These are phyloP conservation scores for Pilatotrama ljubarskyi DNA, from an alignment of 768 basidiomycete genomes.

Conservation along the genomic window DNA sequence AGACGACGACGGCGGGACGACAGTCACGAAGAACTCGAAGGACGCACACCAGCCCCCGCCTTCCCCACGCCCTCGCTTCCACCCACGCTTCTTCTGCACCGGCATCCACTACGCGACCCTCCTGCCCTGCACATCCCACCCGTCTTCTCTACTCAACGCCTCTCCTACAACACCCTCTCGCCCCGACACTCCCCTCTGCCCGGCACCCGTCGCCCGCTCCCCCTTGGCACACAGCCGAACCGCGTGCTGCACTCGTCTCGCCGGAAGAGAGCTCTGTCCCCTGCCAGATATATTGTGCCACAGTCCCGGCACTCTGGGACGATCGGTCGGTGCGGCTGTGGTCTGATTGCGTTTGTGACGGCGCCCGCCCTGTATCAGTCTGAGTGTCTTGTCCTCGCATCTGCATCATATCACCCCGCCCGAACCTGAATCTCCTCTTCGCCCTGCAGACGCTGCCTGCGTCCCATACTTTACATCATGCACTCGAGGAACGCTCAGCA, in stretches of 20 bases:
- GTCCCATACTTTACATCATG: too few relatives aligned
- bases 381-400: too few relatives aligned
- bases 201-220: not conserved
- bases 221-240: not conserved
- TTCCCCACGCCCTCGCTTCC: slow-evolving; percentile 16
- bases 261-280: not conserved
- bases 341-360: slow-evolving; percentile 20
- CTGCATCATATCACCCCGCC: not conserved
- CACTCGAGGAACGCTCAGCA: too few relatives aligned
- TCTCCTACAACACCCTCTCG: not conserved
- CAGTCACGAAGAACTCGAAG: not conserved
- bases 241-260: not conserved
- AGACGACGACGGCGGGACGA: not conserved
- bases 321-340: slow-evolving; percentile 14
- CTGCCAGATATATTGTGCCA: not conserved
- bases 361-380: slow-evolving; percentile 1
- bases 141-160: slow-evolving; percentile 1
- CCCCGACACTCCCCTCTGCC: not conserved
- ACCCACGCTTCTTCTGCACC: slow-evolving; percentile 7
- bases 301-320: slow-evolving; percentile 9
- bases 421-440: not conserved
- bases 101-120: slow-evolving; percentile 7
- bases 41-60: not conserved
- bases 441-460: not conserved
- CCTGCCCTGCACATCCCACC: not conserved